Conservation (phyloP, 345 rosid genomes). For the Gossypium bickii region DNA sequence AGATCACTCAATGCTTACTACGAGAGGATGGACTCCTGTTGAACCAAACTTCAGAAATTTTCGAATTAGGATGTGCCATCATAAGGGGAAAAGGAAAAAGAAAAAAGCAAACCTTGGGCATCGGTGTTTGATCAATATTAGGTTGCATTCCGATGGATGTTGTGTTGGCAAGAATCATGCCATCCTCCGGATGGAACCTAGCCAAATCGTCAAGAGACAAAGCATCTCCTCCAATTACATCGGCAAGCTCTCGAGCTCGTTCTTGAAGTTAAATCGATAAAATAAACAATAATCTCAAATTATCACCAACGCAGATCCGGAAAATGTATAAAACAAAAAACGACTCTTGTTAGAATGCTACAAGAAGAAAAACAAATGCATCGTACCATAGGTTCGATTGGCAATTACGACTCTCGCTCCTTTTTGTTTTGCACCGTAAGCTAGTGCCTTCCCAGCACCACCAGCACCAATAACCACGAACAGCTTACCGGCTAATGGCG, state of each 20-base stretch:
- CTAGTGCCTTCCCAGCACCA: conserved; percentile 95
- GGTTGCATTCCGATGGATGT: conserved; percentile 98
- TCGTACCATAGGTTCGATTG: conserved; percentile 55
- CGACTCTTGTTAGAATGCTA: background rate
- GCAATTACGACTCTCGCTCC: conserved; percentile 85
- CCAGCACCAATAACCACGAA: conserved; percentile 95
- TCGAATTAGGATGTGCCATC: background rate
- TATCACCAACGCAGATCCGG: conserved; percentile 1
- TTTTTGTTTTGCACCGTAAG: conserved; percentile 88
- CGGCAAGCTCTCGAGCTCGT: conserved; percentile 70
- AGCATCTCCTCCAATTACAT: conserved; percentile 70
- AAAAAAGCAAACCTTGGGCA: conserved; percentile 56
- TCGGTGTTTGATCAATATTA: conserved; percentile 74
- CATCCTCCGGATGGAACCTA: conserved; percentile 61
- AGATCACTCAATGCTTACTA: background rate
- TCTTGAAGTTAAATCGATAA: conserved; percentile 37
- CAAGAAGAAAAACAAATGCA: background rate
- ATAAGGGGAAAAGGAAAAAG: background rate
- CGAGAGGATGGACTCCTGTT: background rate
- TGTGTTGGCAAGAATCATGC: conserved; percentile 88
- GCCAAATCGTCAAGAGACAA: conserved; percentile 65
- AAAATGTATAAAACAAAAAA: background rate
- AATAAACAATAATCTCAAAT: conserved; percentile 13
- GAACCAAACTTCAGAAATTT: background rate
- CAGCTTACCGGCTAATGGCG: conserved; percentile 72